Base-by-base conservation (phyloP, 768 basidiomycete genomes). In the Tulasnella calospora region DNA sequence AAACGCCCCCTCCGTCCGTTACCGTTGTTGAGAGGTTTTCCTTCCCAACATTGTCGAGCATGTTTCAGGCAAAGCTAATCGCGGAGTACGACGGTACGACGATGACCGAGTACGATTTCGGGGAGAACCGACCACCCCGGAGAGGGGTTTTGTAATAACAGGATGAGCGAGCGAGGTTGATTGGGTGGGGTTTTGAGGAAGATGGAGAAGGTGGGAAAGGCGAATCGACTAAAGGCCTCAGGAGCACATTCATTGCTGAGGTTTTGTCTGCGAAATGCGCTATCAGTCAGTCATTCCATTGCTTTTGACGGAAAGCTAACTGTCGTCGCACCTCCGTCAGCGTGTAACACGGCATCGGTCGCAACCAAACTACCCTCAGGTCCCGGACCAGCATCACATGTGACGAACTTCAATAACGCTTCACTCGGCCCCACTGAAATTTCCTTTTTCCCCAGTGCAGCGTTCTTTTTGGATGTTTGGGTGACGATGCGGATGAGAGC, bases 91-190 rank as follows among this genome's bases (percentile, higher is more conserved):
- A 80, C 3, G 87, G 81, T 2, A 88, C 86, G 9, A 83, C 87
- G 41, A 88, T 87, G 47, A 97, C 86, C 2, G 87, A 80, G 33
- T 87, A 87, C 2, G 89, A 88, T 0, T 88, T 83, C 41, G 90
- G 91, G 79, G 90, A 90, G 84, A 91, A 98, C 83, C 96, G 95
- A 0, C 96, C 96, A 7, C 96, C 96, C 82, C 96, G 94, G 1
- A 98, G 87, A 7, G 97, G 89, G 7, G 90, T 90, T 83, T 98
- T 98, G 88, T 94, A 96, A 72, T 96, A 82, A 55, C 96, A 88
- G 3, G 93, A 92, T 0, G 92, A 89, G 81, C 94, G 94, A 0
- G 94, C 89, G 17, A 95, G 87, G 82, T 96, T 92, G 79, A 96
- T 92, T 21, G 89, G 88, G 84, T 95, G 94, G 0, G 88, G 87